Base-by-base conservation (phyloP, 352 stramenopile species). In the Phytophthora niederhauseri region DNA sequence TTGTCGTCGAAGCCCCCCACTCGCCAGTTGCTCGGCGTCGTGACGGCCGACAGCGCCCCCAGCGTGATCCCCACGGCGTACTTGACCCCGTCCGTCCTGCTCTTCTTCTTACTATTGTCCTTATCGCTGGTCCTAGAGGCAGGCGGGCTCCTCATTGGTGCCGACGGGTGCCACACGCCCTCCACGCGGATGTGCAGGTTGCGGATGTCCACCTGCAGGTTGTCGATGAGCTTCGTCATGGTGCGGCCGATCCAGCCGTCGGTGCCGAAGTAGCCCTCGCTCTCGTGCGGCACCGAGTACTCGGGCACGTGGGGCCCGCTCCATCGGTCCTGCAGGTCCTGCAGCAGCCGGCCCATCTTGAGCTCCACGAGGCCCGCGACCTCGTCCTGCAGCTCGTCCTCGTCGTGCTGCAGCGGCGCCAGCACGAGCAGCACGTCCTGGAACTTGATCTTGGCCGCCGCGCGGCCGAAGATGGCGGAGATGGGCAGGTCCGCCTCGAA, bases 191-290 rank as follows among this genome's bases (percentile, higher is more conserved):
- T 90, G 62, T 97, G 90, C 7, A 96, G 66, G 60, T 97, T 97
- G 4, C 87, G 76, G 14, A 97, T 85, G 57, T 97, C 89, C 54
- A 97, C 82, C 76, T 97, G 90, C 22, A 97, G 67, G 57, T 97
- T 97, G 72, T 97, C 90, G 67, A 97, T 97, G 43, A 97, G 79
- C 57, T 95, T 94, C 9, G 90, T 95, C 75, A 97, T 92, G 14
- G 90, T 95, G 24, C 90, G 80, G 41, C 90, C 90, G 45, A 97
- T 90, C 85, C 89, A 97, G 30, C 90, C 90, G 50, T 97, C 87
- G 0, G 90, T 93, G 43, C 90, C 90, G 63, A 96, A 97, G 66
- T 97, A 97, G 0, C 90, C 90, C 66, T 96, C 87, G 41, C 78
- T 93, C 57, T 95, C 89, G 48, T 91, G 81, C 0, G 81, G 71